Evolutionary conservation across 345 rosid species (phyloP).

Genomic region (Cardamine resedifolia): DNA sequence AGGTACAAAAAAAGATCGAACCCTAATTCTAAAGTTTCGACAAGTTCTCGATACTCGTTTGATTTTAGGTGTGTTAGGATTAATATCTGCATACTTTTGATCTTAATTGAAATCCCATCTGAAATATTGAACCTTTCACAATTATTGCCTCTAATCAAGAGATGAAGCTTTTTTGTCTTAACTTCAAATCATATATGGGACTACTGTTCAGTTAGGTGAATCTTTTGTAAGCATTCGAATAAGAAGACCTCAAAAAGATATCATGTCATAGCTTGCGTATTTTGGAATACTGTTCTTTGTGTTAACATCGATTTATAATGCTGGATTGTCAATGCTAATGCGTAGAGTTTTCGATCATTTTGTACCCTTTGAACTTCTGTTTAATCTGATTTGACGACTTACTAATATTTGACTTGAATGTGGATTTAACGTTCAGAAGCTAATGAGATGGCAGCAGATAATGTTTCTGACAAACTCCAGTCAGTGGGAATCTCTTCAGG

Average conservation of each 20-base stretch:
- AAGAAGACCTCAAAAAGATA: neutral
- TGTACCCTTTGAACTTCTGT: neutral
- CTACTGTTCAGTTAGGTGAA: neutral
- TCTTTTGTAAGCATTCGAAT: neutral
- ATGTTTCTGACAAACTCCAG: constrained; percentile 68
- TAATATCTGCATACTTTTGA: neutral
- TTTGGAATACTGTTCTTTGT: neutral
- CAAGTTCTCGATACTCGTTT: neutral
- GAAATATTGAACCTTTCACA: neutral
- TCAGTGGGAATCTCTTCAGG: constrained; percentile 62
- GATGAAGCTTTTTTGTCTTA: neutral
- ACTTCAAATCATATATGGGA: neutral
- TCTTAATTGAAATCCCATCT: neutral
- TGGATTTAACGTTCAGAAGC: constrained; percentile 48
- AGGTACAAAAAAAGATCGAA: constrained; percentile 42
- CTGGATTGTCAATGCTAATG: neutral
- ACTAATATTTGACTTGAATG: neutral
- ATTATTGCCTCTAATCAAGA: neutral
- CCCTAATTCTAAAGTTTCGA: constrained; percentile 11
- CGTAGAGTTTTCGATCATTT: neutral
- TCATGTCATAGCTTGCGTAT: neutral
- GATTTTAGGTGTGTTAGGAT: neutral
- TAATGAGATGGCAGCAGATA: constrained; percentile 58
- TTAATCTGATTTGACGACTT: neutral
- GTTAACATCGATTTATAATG: neutral